Base-by-base conservation (phyloP, 805 yeast genomes). In the Suhomyces emberorum region DNA sequence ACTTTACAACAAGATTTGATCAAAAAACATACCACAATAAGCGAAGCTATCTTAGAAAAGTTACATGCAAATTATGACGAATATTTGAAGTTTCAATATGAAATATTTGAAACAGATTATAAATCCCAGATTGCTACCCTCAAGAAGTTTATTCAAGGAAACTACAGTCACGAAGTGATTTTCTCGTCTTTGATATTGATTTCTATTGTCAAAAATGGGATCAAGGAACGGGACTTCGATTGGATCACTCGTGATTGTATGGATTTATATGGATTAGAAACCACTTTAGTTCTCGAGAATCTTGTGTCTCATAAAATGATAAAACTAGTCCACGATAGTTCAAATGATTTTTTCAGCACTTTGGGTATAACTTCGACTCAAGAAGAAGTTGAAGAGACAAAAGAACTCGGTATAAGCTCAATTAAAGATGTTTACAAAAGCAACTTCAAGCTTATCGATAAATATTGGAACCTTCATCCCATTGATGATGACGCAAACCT, bases 1-100 rank as follows among this genome's bases (percentile, higher is more conserved):
- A 89, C 88, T 39, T 63, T 69, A 7, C 70, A 76, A 32, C 95
- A 88, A 56, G 79, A 73, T 26, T 65, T 77, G 46, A 72, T 93
- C 19, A 76, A 83, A 43, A 74, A 76, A 38, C 95, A 87, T 54
- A 86, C 96, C 7, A 61, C 61, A 4, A 57, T 88, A n/a, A 83
- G 91, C 7, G 93, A 87, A 48, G 64, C 63, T 21, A 68, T 86
- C 1, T 61, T 86, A 49, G 53, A 63, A 9, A 59, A 63, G 24
- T 76, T 80, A 12, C 67, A 67, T 30, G 43, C 43, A 30, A 56
- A 53, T 24, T 65, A 75, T 50, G 75, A 74, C 39, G 58, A 63
- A 8, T 69, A 72, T 39, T 56, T 83, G 12, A 79, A 74, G 37
- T 63, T 83, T 25, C 87, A 84, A 52, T 89, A 87, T 55, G 87